Conservation (phyloP, 768 basidiomycete species). For the Auriscalpium vulgare region DNA sequence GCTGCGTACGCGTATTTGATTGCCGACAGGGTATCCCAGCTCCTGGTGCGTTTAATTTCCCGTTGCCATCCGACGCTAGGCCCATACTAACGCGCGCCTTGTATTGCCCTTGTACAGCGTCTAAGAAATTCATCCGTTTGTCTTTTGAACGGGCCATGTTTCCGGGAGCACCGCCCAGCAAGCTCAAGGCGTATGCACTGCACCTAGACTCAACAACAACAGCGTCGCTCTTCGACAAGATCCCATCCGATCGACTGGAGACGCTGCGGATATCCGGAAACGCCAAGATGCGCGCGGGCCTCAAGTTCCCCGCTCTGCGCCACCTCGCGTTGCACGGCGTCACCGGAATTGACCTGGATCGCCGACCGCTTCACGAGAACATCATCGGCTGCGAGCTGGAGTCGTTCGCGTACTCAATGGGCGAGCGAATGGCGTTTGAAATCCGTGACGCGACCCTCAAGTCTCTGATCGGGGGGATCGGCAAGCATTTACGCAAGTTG, state of each 20-base stretch:
- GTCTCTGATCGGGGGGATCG: slow-evolving; percentile 20
- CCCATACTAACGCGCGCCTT: background rate
- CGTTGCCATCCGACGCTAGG: background rate
- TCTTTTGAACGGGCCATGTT: slow-evolving; percentile 32
- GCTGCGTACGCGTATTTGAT: slow-evolving; percentile 28
- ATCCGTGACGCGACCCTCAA: slow-evolving; percentile 27
- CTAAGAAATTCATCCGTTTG: background rate
- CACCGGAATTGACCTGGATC: slow-evolving; percentile 29
- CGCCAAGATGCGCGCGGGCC: slow-evolving; percentile 16
- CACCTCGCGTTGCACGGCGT: slow-evolving; percentile 25
- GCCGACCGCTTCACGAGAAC: slow-evolving; percentile 18
- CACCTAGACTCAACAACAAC: slow-evolving; percentile 24
- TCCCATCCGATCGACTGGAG: slow-evolving; percentile 19
- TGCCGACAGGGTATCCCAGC: slow-evolving; percentile 18
- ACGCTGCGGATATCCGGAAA: slow-evolving; percentile 30
- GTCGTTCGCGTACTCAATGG: slow-evolving; percentile 28
- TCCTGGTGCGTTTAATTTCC: background rate
- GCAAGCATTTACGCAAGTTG: slow-evolving; percentile 21
- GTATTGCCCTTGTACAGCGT: background rate
- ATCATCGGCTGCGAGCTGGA: slow-evolving; percentile 25
- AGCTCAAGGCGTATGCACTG: slow-evolving; percentile 24
- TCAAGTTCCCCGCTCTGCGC: slow-evolving; percentile 17
- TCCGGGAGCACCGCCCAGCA: slow-evolving; percentile 14
- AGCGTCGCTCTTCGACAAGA: slow-evolving; percentile 21
- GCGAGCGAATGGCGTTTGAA: slow-evolving; percentile 28